Conservation (phyloP, 805 yeast species). For the Candida parachauliodes region DNA sequence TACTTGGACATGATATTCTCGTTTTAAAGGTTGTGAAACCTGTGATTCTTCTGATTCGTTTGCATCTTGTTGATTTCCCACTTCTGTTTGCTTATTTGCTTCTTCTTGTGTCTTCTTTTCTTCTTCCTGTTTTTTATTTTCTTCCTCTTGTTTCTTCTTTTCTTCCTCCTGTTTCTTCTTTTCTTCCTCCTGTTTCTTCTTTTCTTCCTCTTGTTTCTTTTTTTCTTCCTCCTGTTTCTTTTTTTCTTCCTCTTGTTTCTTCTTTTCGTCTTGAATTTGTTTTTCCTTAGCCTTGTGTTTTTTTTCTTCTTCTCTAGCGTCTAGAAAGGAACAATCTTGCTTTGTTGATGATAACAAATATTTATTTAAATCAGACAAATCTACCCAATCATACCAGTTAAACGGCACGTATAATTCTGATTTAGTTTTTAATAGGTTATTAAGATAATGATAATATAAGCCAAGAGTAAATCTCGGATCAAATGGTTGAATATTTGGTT, state of each 20-base stretch:
- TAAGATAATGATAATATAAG: slow-evolving; percentile 17
- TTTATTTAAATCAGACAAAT: slow-evolving; percentile 39
- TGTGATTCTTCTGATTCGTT: slow-evolving; percentile 11
- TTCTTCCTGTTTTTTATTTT: too few species aligned
- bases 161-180: slow-evolving; percentile 6
- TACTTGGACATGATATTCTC: slow-evolving; percentile 10
- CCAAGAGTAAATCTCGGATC: slow-evolving; percentile 31
- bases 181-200: slow-evolving; percentile 10
- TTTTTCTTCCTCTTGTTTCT: slow-evolving; percentile 10
- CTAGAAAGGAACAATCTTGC: slow-evolving; percentile 43
- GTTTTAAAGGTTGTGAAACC: slow-evolving; percentile 8
- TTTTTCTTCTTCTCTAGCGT: slow-evolving; percentile 23
- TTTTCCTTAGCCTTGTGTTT: slow-evolving; percentile 6
- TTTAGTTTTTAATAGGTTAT: slow-evolving; percentile 7
- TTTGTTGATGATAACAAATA: slow-evolving; percentile 22
- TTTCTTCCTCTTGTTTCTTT: slow-evolving; percentile 10
- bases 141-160: slow-evolving; percentile 7
- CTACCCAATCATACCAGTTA: slow-evolving; percentile 58
- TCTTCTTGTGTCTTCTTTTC: too few species aligned
- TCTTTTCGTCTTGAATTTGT: slow-evolving; percentile 9
- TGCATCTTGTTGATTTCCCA: too few species aligned
- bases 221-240: too few species aligned
- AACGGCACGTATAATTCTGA: slow-evolving; percentile 29
- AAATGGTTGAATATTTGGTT: slow-evolving; percentile 24
- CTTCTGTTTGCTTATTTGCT: slow-evolving; percentile 10